Conservation (phyloP, 768 basidiomycete species). For the Butyriboletus loyo region DNA sequence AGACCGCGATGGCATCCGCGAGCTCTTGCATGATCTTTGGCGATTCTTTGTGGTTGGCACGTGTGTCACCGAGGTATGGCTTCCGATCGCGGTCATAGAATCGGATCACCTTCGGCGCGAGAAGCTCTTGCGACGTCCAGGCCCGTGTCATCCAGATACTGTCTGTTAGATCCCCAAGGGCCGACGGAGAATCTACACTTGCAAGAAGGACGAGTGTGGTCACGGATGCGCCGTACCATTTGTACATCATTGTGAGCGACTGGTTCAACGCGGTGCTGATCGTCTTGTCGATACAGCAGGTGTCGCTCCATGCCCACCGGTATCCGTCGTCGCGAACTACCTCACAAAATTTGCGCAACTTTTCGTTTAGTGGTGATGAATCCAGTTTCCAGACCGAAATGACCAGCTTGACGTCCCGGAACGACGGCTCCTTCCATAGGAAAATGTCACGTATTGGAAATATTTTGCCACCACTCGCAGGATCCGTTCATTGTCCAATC, state of each 20-base stretch:
- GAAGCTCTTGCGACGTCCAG: not conserved
- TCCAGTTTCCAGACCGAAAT: not conserved
- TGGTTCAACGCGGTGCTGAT: not conserved
- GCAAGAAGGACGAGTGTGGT: not conserved
- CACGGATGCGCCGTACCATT: not conserved
- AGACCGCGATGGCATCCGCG: not conserved
- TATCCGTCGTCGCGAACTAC: constrained; percentile 1
- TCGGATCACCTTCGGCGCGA: not conserved
- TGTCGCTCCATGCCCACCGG: constrained; percentile 9
- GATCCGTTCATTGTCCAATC: not conserved
- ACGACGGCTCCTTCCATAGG: not conserved
- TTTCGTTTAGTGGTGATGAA: not conserved
- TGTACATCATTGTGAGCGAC: not conserved
- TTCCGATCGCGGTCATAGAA: not conserved
- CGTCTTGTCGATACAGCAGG: not conserved
- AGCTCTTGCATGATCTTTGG: not conserved
- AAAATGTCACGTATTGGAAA: constrained; percentile 3
- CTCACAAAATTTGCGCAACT: not conserved
- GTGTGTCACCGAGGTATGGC: not conserved
- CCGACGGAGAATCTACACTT: not conserved
- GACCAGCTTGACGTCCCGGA: not conserved
- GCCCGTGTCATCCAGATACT: not conserved
- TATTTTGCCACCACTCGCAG: not conserved
- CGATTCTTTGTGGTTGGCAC: not conserved
- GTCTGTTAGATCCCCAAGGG: not conserved